phyloP scores from a whole-genome alignment of 2,329 filamentous ascomycete species.

The Scedosporium apiospermum region DNA sequence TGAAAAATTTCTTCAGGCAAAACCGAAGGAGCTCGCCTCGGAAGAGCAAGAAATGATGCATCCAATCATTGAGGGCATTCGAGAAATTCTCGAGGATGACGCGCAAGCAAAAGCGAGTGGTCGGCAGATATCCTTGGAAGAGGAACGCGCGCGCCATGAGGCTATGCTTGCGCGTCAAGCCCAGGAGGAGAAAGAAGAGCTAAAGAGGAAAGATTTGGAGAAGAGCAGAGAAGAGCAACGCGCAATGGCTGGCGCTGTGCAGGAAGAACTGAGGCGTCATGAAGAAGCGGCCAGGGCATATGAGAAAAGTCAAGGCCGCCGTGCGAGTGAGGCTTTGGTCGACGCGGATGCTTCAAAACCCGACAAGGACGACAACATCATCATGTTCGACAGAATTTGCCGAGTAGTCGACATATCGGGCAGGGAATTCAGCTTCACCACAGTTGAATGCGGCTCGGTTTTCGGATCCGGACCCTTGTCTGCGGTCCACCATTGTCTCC shows the following conservation, averaged over 20 bases:
- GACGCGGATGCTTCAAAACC: constrained; percentile 17
- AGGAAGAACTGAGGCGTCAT: constrained; percentile 62
- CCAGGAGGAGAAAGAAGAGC: constrained; percentile 42
- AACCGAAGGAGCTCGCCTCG: constrained; percentile 42
- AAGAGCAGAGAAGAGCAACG: constrained; percentile 60
- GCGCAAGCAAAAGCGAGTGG: constrained; percentile 67
- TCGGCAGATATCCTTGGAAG: constrained; percentile 72
- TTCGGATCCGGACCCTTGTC: constrained; percentile 58
- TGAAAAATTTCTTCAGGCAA: constrained; percentile 50
- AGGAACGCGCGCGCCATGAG: constrained; percentile 78
- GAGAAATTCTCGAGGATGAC: constrained; percentile 78
- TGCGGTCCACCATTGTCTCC: constrained; percentile 58
- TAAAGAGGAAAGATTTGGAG: constrained; percentile 42
- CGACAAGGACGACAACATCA: constrained; percentile 21
- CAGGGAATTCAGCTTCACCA: constrained; percentile 57
- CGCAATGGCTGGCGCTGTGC: constrained; percentile 59
- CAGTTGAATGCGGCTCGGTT: constrained; percentile 59
- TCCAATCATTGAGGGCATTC: constrained; percentile 57
- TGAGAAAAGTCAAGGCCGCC: constrained; percentile 44
- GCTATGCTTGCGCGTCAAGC: constrained; percentile 56
- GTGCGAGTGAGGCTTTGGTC: constrained; percentile 30
- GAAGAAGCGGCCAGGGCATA: constrained; percentile 54
- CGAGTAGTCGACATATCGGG: constrained; percentile 53
- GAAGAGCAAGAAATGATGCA: constrained; percentile 52
- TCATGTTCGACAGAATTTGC: constrained; percentile 61